These are phyloP conservation scores for Scedosporium boydii DNA, from an alignment of 2,329 filamentous ascomycete species.

Conservation along the genomic window DNA sequence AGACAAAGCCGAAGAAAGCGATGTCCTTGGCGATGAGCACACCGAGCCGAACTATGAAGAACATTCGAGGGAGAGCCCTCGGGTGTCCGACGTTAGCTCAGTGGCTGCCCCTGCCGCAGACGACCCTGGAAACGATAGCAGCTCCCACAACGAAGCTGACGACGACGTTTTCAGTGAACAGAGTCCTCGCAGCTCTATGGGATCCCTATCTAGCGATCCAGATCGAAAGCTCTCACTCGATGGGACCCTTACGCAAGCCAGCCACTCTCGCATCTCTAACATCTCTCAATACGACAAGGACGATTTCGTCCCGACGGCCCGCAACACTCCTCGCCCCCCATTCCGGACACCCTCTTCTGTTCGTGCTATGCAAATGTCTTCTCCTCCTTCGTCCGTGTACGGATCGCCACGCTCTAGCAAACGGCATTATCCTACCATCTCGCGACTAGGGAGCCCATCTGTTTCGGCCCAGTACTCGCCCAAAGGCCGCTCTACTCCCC, in stretches of 20 bases:
- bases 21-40: neutral
- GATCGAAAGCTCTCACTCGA: slow-evolving; percentile 14
- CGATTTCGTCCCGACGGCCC: slow-evolving; percentile 43
- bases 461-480: slow-evolving; percentile 43
- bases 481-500: slow-evolving; percentile 43
- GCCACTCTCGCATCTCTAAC: slow-evolving; percentile 37
- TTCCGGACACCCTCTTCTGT: slow-evolving; percentile 64
- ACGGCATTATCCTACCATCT: slow-evolving; percentile 35
- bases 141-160: slow-evolving; percentile 41
- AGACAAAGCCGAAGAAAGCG: neutral
- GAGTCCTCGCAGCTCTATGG: slow-evolving; percentile 47
- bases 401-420: slow-evolving; percentile 48
- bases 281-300: slow-evolving; percentile 40
- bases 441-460: slow-evolving; percentile 46
- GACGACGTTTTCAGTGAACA: slow-evolving; percentile 51
- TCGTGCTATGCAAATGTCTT: slow-evolving; percentile 63
- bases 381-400: slow-evolving; percentile 48
- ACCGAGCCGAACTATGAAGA: neutral
- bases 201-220: slow-evolving; percentile 33
- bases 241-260: slow-evolving; percentile 16
- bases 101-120: neutral
- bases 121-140: slow-evolving; percentile 26
- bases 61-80: neutral
- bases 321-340: slow-evolving; percentile 49
- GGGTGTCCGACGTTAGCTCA: neutral